Evolutionary conservation across 345 rosid genomes (phyloP), one percentile per base, ranked within the genome.

Genomic region (Turnera subulata): DNA sequence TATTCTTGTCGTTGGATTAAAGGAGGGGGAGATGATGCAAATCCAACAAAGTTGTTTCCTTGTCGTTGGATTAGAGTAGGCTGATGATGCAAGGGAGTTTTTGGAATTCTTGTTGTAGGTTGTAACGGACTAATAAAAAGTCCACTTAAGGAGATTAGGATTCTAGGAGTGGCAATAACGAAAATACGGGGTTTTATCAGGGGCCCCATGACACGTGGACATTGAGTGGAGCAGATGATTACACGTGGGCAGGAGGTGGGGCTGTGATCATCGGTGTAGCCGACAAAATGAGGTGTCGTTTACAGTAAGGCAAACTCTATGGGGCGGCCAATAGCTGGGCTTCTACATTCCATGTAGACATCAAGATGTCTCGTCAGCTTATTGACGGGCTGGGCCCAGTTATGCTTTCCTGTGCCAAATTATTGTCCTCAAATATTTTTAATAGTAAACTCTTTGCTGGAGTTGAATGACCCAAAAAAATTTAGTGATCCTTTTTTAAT

Each of bases 151-250:
- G 8, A n/a, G 19, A 20, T 17, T 16, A 16, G 50, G 56, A 49
- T 22, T 44, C 35, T 52, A 9, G 0, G 13, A 63, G 9, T 42
- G 19, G 8, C n/a, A n/a, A n/a, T n/a, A n/a, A n/a, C n/a, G n/a
- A n/a, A n/a, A n/a, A n/a, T n/a, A n/a, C n/a, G n/a, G n/a, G n/a
- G n/a, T n/a, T n/a, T n/a, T n/a, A n/a, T n/a, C n/a, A n/a, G 39
- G 44, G 71, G 68, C 60, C 59, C 14, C 1, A 54, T 38, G 61
- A 62, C 76, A 75, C 78, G 75, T 68, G 74, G 73, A 60, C 20
- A 3, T 57, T 37, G 57, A 56, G 65, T 44, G 63, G 69, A 43
- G 58, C 6, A 33, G 7, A 29, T 21, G 37, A 11, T 19, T 64
- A 66, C 80, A 75, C 66, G 76, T 72, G 72, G 76, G 35, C 4